phyloP scores from a whole-genome alignment of 225 moss, liverwort and hornwort species.

The Marchantia polymorpha region DNA sequence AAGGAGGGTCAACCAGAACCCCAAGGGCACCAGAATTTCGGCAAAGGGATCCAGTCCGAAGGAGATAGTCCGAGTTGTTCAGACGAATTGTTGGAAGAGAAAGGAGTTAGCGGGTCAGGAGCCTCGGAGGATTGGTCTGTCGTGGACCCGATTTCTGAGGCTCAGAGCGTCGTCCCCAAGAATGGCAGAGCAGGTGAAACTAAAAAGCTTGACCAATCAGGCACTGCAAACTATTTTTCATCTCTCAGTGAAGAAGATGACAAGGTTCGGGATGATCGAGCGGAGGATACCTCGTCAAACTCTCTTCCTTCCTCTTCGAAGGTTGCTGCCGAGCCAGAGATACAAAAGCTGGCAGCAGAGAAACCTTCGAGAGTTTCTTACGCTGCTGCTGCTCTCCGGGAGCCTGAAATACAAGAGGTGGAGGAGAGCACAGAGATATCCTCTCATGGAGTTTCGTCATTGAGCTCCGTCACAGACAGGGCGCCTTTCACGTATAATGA shows the following conservation, averaged over 20 bases:
- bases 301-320: not conserved
- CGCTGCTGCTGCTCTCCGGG: not conserved
- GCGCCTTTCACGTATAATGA: constrained; percentile 6
- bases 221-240: not conserved
- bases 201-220: not conserved
- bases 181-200: not conserved
- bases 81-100: not conserved
- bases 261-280: not conserved
- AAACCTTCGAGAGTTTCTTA: not conserved
- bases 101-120: not conserved
- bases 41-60: not conserved
- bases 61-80: not conserved
- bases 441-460: not conserved
- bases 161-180: not conserved
- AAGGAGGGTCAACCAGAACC: not conserved
- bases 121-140: constrained; percentile 17
- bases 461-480: not conserved
- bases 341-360: not conserved
- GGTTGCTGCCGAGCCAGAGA: not conserved
- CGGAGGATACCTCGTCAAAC: not conserved
- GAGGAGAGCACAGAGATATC: not conserved
- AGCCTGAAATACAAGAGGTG: constrained; percentile 10
- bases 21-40: not conserved
- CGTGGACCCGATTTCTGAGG: constrained; percentile 10
- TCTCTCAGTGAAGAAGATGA: not conserved